A percentile compares a stretch with the other conserved stretches of the same genome.
phyloP scores from a whole-genome alignment of 75 land plant species.

The Cupressus sempervirens region DNA sequence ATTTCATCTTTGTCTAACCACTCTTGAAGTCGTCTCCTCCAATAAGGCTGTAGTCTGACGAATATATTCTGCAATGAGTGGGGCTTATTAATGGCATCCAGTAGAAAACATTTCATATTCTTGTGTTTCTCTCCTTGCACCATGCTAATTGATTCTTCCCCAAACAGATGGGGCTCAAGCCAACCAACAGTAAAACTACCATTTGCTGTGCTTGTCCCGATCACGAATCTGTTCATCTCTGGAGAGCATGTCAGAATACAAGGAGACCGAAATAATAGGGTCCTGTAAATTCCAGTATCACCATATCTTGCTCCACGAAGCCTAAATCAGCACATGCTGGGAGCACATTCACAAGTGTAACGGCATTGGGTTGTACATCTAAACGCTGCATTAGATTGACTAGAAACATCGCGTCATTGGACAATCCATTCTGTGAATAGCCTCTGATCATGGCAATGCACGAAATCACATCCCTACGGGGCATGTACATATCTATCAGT shows the following conservation, averaged over 20 bases:
- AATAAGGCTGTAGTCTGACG: slow-evolving; percentile 13
- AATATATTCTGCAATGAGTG: no score
- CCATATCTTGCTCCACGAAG: slow-evolving; percentile 22
- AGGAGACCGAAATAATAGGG: no score
- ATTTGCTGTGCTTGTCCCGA: no score
- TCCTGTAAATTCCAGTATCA: no score
- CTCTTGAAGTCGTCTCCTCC: slow-evolving; percentile 99
- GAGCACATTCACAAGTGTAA: slow-evolving; percentile 56
- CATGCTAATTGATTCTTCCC: no score
- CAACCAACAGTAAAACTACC: no score
- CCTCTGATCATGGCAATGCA: slow-evolving; percentile 70
- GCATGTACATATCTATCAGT: slow-evolving; percentile 68
- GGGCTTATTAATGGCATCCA: no score
- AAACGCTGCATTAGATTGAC: slow-evolving; percentile 39
- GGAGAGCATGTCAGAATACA: no score
- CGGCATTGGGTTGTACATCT: slow-evolving; percentile 27
- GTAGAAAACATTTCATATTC: no score
- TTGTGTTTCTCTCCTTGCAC: no score
- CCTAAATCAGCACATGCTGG: slow-evolving; percentile 57
- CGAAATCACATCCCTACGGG: slow-evolving; percentile 48
- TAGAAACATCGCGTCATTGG: slow-evolving; percentile 11
- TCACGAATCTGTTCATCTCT: no score
- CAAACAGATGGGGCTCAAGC: no score
- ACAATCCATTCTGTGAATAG: slow-evolving; percentile 30
- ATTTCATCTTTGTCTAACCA: slow-evolving; percentile 99